A percentile compares a stretch with the other conserved stretches of the same genome.
Evolutionary conservation across 129 eudicot genomes (phyloP).

Genomic region (Scalesia atractyloides): DNA sequence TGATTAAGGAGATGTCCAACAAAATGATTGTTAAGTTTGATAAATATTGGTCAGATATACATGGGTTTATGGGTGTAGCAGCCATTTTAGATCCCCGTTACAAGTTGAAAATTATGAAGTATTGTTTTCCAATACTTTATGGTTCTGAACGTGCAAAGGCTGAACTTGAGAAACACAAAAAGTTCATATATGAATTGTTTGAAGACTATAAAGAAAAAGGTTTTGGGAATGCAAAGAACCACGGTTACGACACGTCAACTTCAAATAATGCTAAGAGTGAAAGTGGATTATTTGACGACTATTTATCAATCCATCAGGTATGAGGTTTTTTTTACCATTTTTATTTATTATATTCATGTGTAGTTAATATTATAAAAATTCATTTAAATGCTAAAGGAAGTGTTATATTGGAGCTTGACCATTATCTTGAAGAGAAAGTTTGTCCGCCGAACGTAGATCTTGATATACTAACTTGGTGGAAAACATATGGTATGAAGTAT

Average conservation of each 20-base stretch:
- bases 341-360: background rate
- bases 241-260: background rate
- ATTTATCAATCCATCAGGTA: background rate
- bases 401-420: background rate
- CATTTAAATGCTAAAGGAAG: background rate
- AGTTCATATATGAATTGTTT: background rate
- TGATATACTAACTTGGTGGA: background rate
- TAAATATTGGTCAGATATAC: conserved; percentile 10
- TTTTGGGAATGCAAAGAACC: too few relatives aligned
- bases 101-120: background rate
- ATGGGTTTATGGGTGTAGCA: conserved; percentile 11
- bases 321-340: background rate
- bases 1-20: background rate
- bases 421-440: background rate
- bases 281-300: background rate
- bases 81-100: conserved; percentile 5
- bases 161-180: background rate
- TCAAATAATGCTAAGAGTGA: background rate
- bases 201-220: background rate
- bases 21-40: background rate
- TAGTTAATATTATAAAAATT: background rate
- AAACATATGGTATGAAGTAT: background rate
- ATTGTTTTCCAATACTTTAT: background rate
- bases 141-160: background rate
- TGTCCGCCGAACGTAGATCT: background rate